Conservation (phyloP, 371 early-diverging fungal genomes). For the Actinomucor elegans region DNA sequence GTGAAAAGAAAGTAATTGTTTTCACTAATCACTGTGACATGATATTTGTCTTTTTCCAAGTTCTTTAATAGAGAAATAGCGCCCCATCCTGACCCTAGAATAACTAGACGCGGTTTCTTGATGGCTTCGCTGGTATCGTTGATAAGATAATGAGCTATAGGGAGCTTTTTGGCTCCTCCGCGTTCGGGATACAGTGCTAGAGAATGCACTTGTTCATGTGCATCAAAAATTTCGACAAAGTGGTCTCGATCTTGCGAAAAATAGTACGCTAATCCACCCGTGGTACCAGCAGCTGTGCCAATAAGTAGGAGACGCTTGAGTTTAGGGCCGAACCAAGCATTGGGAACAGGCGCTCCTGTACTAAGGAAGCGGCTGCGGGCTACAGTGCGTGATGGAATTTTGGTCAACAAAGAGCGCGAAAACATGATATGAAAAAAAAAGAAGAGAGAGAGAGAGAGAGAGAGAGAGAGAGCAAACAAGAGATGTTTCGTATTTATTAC, state of each 20-base stretch:
- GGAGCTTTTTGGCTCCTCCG: conserved; percentile 40
- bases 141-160: conserved; percentile 28
- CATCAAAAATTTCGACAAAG: conserved; percentile 19
- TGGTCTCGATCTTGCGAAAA: conserved; percentile 26
- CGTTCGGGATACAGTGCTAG: conserved; percentile 37
- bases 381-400: not conserved
- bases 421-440: not conserved
- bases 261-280: conserved; percentile 13
- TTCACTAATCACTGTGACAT: conserved; percentile 67
- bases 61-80: conserved; percentile 59
- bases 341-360: not conserved
- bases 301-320: not conserved
- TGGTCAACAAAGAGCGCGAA: conserved; percentile 5
- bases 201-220: conserved; percentile 24
- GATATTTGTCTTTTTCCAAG: conserved; percentile 69
- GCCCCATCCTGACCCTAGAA: conserved; percentile 82
- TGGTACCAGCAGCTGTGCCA: not conserved
- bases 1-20: conserved; percentile 90
- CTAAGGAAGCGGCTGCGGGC: not conserved
- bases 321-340: conserved; percentile 15
- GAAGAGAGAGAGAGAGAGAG: not conserved
- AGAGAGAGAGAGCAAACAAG: not conserved
- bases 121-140: conserved; percentile 31
- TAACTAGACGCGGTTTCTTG: conserved; percentile 64
- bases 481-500: conserved; percentile 1